Conservation (phyloP, 352 stramenopile genomes). For the Phytophthora ohioensis region DNA sequence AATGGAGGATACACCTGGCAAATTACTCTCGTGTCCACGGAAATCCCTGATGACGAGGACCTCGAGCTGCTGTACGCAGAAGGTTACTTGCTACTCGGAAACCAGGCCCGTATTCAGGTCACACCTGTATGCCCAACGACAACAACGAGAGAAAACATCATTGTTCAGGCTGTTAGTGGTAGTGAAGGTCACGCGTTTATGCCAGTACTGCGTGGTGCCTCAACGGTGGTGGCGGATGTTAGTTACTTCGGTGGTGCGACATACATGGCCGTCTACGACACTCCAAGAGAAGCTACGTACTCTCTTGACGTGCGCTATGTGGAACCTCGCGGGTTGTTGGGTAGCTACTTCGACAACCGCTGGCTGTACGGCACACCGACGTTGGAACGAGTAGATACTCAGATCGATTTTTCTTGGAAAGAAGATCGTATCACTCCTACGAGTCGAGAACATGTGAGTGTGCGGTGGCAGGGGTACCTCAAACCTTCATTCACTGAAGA, state of each 20-base stretch:
- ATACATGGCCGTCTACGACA: conserved; percentile 92
- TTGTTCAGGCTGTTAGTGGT: conserved; percentile 51
- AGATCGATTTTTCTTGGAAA: conserved; percentile 94
- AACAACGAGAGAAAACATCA: conserved; percentile 45
- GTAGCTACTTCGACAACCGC: conserved; percentile 96
- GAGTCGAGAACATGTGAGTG: conserved; percentile 94
- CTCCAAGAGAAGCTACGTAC: conserved; percentile 88
- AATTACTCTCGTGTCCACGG: conserved; percentile 86
- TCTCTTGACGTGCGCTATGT: conserved; percentile 85
- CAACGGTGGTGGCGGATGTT: conserved; percentile 69
- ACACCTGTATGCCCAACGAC: conserved; percentile 53
- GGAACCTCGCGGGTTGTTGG: conserved; percentile 82
- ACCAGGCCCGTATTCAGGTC: conserved; percentile 53
- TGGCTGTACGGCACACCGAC: conserved; percentile 92
- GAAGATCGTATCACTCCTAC: conserved; percentile 89
- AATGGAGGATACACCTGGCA: conserved; percentile 83
- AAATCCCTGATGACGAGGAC: conserved; percentile 43
- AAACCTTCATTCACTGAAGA: conserved; percentile 91
- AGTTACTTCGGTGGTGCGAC: conserved; percentile 68
- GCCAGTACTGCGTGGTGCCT: conserved; percentile 59
- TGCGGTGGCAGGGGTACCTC: conserved; percentile 94
- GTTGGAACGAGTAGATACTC: conserved; percentile 85
- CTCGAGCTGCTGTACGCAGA: conserved; percentile 82
- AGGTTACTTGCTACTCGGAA: conserved; percentile 75
- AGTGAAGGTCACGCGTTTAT: conserved; percentile 76